Conservation (phyloP, 768 basidiomycete genomes). For the Macrolepiota fuliginosa region DNA sequence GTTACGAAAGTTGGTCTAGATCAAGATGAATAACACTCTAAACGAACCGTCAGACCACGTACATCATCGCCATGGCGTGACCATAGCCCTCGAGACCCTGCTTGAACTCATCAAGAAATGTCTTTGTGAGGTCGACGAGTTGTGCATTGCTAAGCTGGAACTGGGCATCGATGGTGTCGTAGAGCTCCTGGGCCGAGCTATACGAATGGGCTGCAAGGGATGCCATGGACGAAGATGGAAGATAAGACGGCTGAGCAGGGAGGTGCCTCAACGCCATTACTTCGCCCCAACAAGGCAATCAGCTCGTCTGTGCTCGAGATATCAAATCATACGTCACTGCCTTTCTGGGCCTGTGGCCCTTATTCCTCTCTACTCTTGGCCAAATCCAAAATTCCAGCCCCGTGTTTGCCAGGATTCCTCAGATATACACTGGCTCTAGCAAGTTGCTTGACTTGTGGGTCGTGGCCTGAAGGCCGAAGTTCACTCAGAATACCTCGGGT, state of each 20-base stretch:
- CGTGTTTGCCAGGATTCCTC: neutral
- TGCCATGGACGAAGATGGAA: slow-evolving; percentile 29
- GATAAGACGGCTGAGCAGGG: slow-evolving; percentile 6
- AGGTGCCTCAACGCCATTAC: neutral
- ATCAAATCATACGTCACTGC: slow-evolving; percentile 2
- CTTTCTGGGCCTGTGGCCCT: neutral
- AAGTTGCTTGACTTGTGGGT: neutral
- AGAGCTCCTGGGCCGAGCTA: slow-evolving; percentile 42
- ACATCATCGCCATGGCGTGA: slow-evolving; percentile 93
- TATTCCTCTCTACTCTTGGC: neutral
- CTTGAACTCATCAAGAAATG: slow-evolving; percentile 80
- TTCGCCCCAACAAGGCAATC: slow-evolving; percentile 6
- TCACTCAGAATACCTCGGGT: neutral
- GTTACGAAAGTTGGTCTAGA: slow-evolving; percentile 90
- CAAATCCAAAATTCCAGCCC: neutral
- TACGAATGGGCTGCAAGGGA: slow-evolving; percentile 41
- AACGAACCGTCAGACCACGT: slow-evolving; percentile 17
- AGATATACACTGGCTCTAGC: neutral
- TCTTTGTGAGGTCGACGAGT: slow-evolving; percentile 68
- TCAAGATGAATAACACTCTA: slow-evolving; percentile 13
- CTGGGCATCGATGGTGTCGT: slow-evolving; percentile 67
- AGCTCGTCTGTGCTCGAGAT: neutral
- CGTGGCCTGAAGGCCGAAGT: neutral
- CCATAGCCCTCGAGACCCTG: slow-evolving; percentile 72
- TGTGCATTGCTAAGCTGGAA: slow-evolving; percentile 64